These are phyloP conservation scores for Tetrapisispora namnaoensis DNA, from an alignment of 805 yeast species.

Conservation along the genomic window DNA sequence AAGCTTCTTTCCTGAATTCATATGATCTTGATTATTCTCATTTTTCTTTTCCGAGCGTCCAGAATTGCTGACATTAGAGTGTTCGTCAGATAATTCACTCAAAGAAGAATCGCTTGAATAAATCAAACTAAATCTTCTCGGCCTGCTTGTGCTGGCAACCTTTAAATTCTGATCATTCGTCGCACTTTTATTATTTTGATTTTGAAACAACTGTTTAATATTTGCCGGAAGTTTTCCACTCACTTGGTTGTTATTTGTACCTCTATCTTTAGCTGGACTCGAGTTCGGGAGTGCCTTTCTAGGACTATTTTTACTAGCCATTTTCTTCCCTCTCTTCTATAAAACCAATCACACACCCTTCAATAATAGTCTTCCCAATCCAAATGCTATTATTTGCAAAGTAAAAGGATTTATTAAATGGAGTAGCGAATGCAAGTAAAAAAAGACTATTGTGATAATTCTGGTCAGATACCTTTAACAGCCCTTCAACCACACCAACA, in stretches of 20 bases:
- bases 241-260: conserved; percentile 7
- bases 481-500: too few species aligned
- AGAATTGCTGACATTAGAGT: background rate
- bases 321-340: background rate
- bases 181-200: conserved; percentile 1
- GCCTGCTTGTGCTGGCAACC: conserved; percentile 12
- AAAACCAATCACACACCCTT: too few species aligned
- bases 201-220: background rate
- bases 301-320: conserved; percentile 20
- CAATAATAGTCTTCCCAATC: too few species aligned
- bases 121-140: conserved; percentile 35
- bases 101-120: conserved; percentile 36
- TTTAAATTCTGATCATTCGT: background rate
- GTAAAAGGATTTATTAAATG: too few species aligned
- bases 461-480: background rate
- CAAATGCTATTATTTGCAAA: too few species aligned
- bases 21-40: conserved; percentile 15
- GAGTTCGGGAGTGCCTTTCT: conserved; percentile 8
- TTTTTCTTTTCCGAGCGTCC: conserved; percentile 13
- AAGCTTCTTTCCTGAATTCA: conserved; percentile 5
- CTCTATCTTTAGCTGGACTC: conserved; percentile 1
- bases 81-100: conserved; percentile 31
- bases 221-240: conserved; percentile 7
- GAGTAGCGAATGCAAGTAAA: too few species aligned
- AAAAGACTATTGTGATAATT: too few species aligned